These are phyloP conservation scores for Aspergillus carbonarius DNA, from an alignment of 2,329 filamentous ascomycete genomes.

Conservation along the genomic window DNA sequence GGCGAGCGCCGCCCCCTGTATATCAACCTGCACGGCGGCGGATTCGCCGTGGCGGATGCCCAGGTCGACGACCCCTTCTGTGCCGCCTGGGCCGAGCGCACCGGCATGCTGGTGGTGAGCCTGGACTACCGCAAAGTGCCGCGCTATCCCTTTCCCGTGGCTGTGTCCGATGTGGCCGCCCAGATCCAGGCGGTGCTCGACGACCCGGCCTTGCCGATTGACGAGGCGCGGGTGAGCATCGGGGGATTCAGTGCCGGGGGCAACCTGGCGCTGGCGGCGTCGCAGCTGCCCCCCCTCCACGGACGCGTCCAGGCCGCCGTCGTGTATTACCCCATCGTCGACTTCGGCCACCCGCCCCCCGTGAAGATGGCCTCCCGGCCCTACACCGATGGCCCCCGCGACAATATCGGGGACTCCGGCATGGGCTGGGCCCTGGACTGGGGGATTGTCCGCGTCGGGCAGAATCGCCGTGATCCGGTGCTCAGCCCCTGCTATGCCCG, in stretches of 20 bases:
- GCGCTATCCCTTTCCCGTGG: conserved; percentile 41
- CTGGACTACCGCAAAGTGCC: conserved; percentile 54
- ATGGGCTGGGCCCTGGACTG: conserved; percentile 39
- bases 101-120: conserved; percentile 47
- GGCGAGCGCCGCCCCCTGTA: conserved; percentile 41
- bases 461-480: conserved; percentile 39
- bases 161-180: conserved; percentile 48
- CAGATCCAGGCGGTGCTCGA: conserved; percentile 44
- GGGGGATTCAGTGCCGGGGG: conserved; percentile 55
- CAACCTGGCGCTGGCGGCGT: conserved; percentile 47
- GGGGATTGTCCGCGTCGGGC: conserved; percentile 42
- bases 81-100: conserved; percentile 41
- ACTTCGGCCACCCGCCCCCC: conserved; percentile 35
- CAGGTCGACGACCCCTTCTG: conserved; percentile 51
- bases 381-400: conserved; percentile 19
- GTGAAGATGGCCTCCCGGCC: conserved; percentile 29
- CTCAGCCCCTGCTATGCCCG: conserved; percentile 43
- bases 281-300: conserved; percentile 41
- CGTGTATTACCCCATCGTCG: conserved; percentile 48
- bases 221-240: conserved; percentile 43
- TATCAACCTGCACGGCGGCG: conserved; percentile 54
- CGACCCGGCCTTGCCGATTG: conserved; percentile 49
- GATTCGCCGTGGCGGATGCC: conserved; percentile 39
- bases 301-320: conserved; percentile 39
- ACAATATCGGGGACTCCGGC: conserved; percentile 21